Conservation (phyloP, 202 grass and related monocot genomes). For the Setaria italica region DNA sequence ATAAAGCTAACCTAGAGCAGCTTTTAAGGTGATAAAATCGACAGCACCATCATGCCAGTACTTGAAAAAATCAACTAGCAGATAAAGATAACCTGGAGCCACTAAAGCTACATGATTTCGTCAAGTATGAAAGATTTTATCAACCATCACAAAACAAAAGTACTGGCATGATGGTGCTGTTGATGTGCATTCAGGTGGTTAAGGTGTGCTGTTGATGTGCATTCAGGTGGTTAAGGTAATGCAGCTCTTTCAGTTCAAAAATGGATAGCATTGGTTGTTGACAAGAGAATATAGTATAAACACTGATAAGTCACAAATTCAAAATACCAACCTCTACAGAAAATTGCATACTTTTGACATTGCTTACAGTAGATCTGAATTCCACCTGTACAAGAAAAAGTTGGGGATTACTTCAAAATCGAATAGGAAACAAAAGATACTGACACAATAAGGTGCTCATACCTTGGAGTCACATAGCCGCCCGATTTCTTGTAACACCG, state of each 20-base stretch:
- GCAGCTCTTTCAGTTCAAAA: conserved; percentile 22
- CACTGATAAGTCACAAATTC: conserved; percentile 1
- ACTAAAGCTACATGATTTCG: neutral
- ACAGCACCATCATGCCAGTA: no score
- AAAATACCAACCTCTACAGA: conserved; percentile 79
- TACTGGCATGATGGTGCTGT: neutral
- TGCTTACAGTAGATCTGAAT: conserved; percentile 71
- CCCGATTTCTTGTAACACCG: conserved; percentile 87
- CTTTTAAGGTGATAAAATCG: neutral
- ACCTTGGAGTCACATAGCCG: conserved; percentile 78
- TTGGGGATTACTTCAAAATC: conserved; percentile 27
- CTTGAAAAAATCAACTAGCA: conserved; percentile 10
- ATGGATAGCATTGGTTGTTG: conserved; percentile 34
- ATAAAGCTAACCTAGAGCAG: conserved; percentile 26
- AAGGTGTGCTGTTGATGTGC: neutral
- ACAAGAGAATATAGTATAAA: conserved; percentile 7
- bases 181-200: neutral
- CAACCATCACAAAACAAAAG: conserved; percentile 35
- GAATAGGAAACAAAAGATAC: conserved; percentile 10
- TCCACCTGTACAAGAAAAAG: conserved; percentile 66
- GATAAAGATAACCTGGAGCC: conserved; percentile 26
- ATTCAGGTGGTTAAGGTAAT: neutral
- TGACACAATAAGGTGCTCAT: conserved; percentile 26
- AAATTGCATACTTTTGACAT: conserved; percentile 68
- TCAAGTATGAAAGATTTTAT: neutral